Conservation (phyloP, 441 rosid species). For the Pelargonium citronellum region DNA sequence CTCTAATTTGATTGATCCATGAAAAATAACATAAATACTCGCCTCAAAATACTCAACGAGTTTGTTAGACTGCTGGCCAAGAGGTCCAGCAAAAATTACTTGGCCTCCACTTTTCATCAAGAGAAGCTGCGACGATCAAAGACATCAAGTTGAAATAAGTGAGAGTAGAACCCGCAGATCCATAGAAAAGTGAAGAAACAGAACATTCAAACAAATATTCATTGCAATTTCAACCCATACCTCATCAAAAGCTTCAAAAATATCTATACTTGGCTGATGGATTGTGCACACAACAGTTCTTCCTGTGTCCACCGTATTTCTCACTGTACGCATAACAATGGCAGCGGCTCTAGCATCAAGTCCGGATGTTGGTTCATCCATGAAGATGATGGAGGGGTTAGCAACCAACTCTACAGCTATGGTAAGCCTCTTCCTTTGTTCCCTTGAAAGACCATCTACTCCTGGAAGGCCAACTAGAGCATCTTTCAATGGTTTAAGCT, state of each 20-base stretch:
- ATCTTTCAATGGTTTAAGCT: constrained; percentile 47
- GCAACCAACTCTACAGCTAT: constrained; percentile 73
- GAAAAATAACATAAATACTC: not conserved
- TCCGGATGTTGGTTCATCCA: constrained; percentile 81
- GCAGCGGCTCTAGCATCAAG: constrained; percentile 82
- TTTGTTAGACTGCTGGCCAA: constrained; percentile 1
- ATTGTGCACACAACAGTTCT: constrained; percentile 57
- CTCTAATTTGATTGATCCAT: no score
- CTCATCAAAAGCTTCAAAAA: constrained; percentile 28
- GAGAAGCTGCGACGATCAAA: not conserved
- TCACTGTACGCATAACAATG: constrained; percentile 71
- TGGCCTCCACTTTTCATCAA: constrained; percentile 2
- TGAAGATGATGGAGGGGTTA: constrained; percentile 70
- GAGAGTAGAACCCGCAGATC: constrained; percentile 17
- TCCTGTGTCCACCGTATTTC: constrained; percentile 39
- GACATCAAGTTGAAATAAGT: not conserved
- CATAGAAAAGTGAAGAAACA: not conserved
- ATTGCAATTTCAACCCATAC: not conserved
- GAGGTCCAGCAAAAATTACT: constrained; percentile 6
- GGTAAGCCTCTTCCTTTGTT: constrained; percentile 64
- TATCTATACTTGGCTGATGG: constrained; percentile 42
- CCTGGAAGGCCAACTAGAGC: constrained; percentile 65
- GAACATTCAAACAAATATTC: not conserved
- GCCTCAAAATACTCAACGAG: constrained; percentile 3
- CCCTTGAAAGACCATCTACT: constrained; percentile 59